Percentiles rank a stretch among this genome's conserved stretches.
These are phyloP conservation scores for Corylus americana DNA, from an alignment of 306 rosid genomes.

Conservation along the genomic window DNA sequence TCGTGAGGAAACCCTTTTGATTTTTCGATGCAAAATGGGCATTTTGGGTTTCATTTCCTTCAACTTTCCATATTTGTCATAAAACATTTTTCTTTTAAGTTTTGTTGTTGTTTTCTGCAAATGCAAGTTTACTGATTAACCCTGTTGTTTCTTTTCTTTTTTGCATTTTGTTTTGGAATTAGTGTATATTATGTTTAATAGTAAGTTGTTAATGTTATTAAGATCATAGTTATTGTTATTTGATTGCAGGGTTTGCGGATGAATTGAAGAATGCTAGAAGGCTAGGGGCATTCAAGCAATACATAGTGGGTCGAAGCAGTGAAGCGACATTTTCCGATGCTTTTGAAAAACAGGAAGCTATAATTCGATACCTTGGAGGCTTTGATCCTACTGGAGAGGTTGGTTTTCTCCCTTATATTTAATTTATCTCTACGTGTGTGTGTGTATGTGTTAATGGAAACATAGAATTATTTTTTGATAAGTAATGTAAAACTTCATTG, in stretches of 20 bases:
- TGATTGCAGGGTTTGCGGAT: slow-evolving; percentile 65
- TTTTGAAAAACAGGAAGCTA: slow-evolving; percentile 69
- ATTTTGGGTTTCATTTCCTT: neutral
- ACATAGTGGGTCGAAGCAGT: slow-evolving; percentile 81
- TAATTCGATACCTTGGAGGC: slow-evolving; percentile 64
- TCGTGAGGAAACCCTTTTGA: neutral
- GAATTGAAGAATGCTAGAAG: slow-evolving; percentile 71
- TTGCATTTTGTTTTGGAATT: neutral
- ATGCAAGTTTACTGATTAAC: neutral
- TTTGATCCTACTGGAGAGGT: slow-evolving; percentile 86
- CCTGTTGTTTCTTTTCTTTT: neutral
- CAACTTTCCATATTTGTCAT: neutral
- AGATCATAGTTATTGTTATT: neutral
- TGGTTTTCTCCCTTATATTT: slow-evolving; percentile 4
- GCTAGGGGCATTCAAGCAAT: slow-evolving; percentile 67
- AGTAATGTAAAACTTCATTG: no score
- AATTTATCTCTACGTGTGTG: no score
- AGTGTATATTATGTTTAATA: neutral
- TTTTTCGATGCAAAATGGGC: neutral
- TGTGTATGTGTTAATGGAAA: neutral
- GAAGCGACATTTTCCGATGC: slow-evolving; percentile 68
- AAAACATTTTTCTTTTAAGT: neutral
- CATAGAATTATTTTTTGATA: neutral
- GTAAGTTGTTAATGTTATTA: neutral
- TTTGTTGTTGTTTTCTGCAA: neutral